Percentiles rank a stretch among this genome's conserved stretches.
These are phyloP conservation scores for Xylariaceae sp. DNA, from an alignment of 2,329 filamentous ascomycete species.

Conservation along the genomic window DNA sequence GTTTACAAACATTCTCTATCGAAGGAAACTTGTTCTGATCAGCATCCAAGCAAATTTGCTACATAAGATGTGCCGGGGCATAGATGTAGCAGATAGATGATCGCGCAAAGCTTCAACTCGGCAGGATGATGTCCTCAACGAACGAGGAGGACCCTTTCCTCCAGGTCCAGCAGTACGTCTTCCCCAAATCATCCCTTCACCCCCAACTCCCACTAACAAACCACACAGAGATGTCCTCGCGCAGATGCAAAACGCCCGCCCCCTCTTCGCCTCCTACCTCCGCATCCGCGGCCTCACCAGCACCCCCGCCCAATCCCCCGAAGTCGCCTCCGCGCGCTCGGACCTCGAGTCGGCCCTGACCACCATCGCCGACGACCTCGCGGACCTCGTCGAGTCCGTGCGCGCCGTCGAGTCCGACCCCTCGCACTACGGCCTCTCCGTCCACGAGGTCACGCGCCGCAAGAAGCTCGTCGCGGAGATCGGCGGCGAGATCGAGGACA, in stretches of 20 bases:
- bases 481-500: constrained; percentile 81
- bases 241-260: constrained; percentile 73
- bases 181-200: constrained; percentile 15
- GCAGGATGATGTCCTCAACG: constrained; percentile 61
- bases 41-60: background rate
- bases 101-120: constrained; percentile 21
- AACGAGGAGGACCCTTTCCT: constrained; percentile 67
- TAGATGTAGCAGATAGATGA: constrained; percentile 29
- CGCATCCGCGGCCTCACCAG: constrained; percentile 86
- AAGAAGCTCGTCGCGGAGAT: constrained; percentile 82
- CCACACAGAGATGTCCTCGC: constrained; percentile 72
- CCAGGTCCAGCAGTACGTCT: constrained; percentile 61
- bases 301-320: constrained; percentile 61
- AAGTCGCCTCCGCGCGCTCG: constrained; percentile 71
- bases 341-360: constrained; percentile 63
- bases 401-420: constrained; percentile 83
- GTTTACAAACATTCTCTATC: background rate
- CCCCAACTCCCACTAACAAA: constrained; percentile 56
- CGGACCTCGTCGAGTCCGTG: constrained; percentile 83
- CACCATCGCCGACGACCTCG: constrained; percentile 73
- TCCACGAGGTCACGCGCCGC: constrained; percentile 74
- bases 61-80: constrained; percentile 6
- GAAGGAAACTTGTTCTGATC: background rate
- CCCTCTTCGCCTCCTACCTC: constrained; percentile 89
- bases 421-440: constrained; percentile 77